A percentile compares a stretch with the other conserved stretches of the same genome.
These are phyloP conservation scores for Rhizophlyctis rosea DNA, from an alignment of 192 early-diverging fungal species.

Conservation along the genomic window DNA sequence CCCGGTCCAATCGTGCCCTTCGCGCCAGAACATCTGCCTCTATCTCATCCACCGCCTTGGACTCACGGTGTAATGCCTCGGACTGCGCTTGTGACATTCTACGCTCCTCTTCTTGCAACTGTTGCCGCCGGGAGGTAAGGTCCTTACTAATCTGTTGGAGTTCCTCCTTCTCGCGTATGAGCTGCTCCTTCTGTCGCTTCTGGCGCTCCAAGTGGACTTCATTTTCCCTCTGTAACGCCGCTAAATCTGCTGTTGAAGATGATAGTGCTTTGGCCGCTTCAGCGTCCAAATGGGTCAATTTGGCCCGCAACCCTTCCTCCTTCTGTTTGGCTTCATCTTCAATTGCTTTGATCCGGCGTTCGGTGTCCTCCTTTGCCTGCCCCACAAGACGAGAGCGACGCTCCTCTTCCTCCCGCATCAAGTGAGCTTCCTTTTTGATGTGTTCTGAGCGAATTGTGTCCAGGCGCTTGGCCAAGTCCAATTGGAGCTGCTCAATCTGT, in stretches of 20 bases:
- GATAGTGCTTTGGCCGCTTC: not conserved
- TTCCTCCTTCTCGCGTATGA: constrained; percentile 17
- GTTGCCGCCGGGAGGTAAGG: constrained; percentile 4
- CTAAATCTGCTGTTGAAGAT: not conserved
- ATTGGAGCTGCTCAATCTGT: not conserved
- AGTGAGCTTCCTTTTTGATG: too few relatives aligned
- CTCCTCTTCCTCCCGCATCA: too few relatives aligned
- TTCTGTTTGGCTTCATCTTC: constrained; percentile 21
- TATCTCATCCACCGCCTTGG: not conserved
- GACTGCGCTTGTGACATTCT: not conserved
- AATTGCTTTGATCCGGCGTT: not conserved
- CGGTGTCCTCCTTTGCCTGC: constrained; percentile 6
- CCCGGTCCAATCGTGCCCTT: not conserved
- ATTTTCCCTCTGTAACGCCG: not conserved
- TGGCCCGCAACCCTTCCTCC: constrained; percentile 4
- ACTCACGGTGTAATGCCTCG: not conserved
- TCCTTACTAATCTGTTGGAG: constrained; percentile 11
- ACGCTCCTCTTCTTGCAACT: constrained; percentile 4
- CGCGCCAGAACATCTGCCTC: not conserved
- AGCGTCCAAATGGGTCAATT: not conserved
- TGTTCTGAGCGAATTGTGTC: too few relatives aligned
- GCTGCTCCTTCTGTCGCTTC: constrained; percentile 9
- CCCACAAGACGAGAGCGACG: not conserved
- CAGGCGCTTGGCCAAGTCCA: too few relatives aligned
- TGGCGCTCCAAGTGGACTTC: too few relatives aligned